These are phyloP conservation scores for Paraphoma sp. DNA, from an alignment of 2,329 filamentous ascomycete species.

Conservation along the genomic window DNA sequence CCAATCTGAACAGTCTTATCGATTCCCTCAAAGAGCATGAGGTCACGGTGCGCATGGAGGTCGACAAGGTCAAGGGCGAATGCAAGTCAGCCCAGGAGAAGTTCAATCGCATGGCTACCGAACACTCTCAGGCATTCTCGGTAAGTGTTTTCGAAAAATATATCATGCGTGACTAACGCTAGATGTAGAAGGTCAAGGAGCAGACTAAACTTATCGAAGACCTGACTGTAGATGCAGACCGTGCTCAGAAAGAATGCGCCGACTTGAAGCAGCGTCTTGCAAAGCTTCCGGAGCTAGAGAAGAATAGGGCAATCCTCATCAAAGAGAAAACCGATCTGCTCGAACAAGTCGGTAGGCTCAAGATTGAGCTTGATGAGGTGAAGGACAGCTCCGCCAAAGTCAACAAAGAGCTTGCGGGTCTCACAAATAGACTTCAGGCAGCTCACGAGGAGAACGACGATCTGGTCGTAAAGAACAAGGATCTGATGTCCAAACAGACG, in stretches of 20 bases:
- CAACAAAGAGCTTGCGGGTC: slow-evolving; percentile 5
- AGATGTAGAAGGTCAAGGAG: slow-evolving; percentile 16
- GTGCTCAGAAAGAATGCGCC: slow-evolving; percentile 18
- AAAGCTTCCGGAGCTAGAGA: slow-evolving; percentile 22
- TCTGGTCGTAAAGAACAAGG: slow-evolving; percentile 21
- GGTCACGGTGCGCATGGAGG: slow-evolving; percentile 16
- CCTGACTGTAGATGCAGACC: slow-evolving; percentile 15
- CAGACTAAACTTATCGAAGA: slow-evolving; percentile 25
- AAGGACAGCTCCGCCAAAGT: slow-evolving; percentile 6
- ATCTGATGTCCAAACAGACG: slow-evolving; percentile 12
- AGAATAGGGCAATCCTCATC: slow-evolving; percentile 7
- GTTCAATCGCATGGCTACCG: not conserved
- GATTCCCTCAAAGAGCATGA: slow-evolving; percentile 19
- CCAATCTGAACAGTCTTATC: slow-evolving; percentile 18
- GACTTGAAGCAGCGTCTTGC: slow-evolving; percentile 18
- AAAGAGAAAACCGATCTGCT: slow-evolving; percentile 9
- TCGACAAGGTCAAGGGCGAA: slow-evolving; percentile 26
- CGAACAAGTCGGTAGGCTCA: slow-evolving; percentile 12
- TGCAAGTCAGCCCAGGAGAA: slow-evolving; percentile 1
- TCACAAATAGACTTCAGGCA: slow-evolving; percentile 14
- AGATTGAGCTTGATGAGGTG: slow-evolving; percentile 11
- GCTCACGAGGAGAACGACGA: slow-evolving; percentile 16
- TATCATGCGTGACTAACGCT: not conserved
- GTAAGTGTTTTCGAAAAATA: slow-evolving; percentile 13
- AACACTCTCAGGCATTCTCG: slow-evolving; percentile 6